Conservation (phyloP, 2,329 filamentous ascomycete species). For the Chrysosphaeria jannelii region DNA sequence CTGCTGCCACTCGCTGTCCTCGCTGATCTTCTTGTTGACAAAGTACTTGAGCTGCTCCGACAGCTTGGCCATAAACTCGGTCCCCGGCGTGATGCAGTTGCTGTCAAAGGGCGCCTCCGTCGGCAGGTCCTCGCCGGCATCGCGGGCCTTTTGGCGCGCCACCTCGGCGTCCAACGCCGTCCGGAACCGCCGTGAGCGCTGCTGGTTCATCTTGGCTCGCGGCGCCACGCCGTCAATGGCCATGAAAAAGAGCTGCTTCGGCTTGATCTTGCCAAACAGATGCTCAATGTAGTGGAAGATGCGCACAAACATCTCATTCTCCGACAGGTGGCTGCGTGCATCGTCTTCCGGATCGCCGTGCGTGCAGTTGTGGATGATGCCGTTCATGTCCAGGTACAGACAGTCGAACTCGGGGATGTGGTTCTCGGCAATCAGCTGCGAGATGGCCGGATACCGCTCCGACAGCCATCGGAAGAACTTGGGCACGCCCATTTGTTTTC, state of each 20-base stretch:
- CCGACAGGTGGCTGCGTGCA: slow-evolving; percentile 69
- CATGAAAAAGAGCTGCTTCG: slow-evolving; percentile 97
- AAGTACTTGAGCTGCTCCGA: slow-evolving; percentile 91
- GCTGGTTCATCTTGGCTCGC: slow-evolving; percentile 98
- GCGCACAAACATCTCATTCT: slow-evolving; percentile 98
- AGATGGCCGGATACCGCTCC: slow-evolving; percentile 94
- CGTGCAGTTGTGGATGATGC: slow-evolving; percentile 98
- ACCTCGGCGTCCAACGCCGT: slow-evolving; percentile 76
- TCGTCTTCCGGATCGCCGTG: slow-evolving; percentile 90
- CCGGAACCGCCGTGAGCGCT: slow-evolving; percentile 78
- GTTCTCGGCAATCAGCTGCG: slow-evolving; percentile 93
- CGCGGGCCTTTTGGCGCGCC: slow-evolving; percentile 73
- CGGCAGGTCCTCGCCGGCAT: slow-evolving; percentile 70
- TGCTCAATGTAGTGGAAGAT: slow-evolving; percentile 99
- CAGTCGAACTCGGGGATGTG: slow-evolving; percentile 97
- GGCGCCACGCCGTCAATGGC: slow-evolving; percentile 94
- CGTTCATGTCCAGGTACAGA: slow-evolving; percentile 96
- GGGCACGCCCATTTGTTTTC: slow-evolving; percentile 19
- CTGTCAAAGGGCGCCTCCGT: slow-evolving; percentile 93
- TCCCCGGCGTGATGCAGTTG: slow-evolving; percentile 93
- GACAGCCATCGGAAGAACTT: slow-evolving; percentile 99
- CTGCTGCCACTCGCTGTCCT: slow-evolving; percentile 91
- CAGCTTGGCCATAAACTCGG: slow-evolving; percentile 91
- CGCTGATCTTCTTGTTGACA: slow-evolving; percentile 92
- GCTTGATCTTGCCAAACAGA: slow-evolving; percentile 94